Evolutionary conservation across 2,329 filamentous ascomycete genomes (phyloP), one percentile per base, ranked within the genome.

Genomic region (Penicillium sp.): DNA sequence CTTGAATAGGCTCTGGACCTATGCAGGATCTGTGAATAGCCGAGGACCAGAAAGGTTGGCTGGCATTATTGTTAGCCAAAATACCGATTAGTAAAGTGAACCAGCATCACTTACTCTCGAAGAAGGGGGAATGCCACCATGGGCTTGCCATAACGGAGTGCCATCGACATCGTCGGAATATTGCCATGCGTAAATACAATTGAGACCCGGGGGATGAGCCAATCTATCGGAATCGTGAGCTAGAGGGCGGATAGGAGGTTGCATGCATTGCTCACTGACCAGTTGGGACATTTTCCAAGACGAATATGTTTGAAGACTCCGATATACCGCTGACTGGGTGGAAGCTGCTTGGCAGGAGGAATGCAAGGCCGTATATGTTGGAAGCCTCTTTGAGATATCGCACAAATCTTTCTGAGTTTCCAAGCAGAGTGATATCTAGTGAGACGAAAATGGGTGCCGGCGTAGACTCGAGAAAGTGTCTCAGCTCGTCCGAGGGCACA

Each of bases 101-200:
- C n/a, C 9, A 44, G 9, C 3, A 49, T 26, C 14, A 23, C 55
- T 54, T 21, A 58, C 56, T 58, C 56, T 42, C 43, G 33, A 29
- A 55, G 33, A 43, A 55, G 31, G 25, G 56, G 56, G 9, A 58
- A 8, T n/a, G 39, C 46, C 19, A 58, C 31, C 31, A 58, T 51
- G 2, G 51, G 55, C 31, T 55, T 55, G 7, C 47, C 39, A 21
- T 55, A 7, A 19, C 27, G 9, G 4, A 58, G 8, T 31, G 19
- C 47, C 7, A 8, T 14, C 11, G 21, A 25, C 19, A 37, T 37
- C 9, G 47, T 21, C 6, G 29, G 6, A n/a, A n/a, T n/a, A 25
- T 31, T 21, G 3, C 47, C 47, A 19, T 23, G 21, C 4, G 47
- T 49, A 10, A 49, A 37, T 16, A 49, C 19, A 3, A 37, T 23